Evolutionary conservation across 2,329 filamentous ascomycete species (phyloP).

Genomic region (Alternaria dauci): DNA sequence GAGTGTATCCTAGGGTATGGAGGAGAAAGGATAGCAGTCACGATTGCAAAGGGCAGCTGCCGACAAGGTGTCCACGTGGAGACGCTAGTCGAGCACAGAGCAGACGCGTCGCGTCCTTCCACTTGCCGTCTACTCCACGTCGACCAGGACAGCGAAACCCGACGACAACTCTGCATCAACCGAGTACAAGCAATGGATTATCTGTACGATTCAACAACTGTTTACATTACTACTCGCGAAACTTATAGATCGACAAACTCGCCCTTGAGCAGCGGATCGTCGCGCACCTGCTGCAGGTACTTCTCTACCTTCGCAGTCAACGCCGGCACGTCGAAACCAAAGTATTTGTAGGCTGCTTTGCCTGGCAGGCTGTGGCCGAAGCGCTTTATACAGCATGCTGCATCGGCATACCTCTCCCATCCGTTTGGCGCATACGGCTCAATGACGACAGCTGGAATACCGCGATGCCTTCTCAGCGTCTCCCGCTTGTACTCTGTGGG

Average conservation of each 20-base stretch:
- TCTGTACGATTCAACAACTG: neutral
- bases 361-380: slow-evolving; percentile 67
- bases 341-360: slow-evolving; percentile 63
- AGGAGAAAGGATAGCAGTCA: neutral
- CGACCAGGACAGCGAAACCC: neutral
- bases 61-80: neutral
- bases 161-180: neutral
- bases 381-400: slow-evolving; percentile 61
- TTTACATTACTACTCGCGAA: neutral
- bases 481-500: slow-evolving; percentile 56
- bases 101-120: neutral
- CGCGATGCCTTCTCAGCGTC: slow-evolving; percentile 54
- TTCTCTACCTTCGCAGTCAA: slow-evolving; percentile 55
- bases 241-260: slow-evolving; percentile 46
- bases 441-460: slow-evolving; percentile 63
- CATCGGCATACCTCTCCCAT: slow-evolving; percentile 69
- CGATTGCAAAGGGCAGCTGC: neutral
- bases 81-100: neutral
- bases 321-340: slow-evolving; percentile 53
- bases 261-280: slow-evolving; percentile 43
- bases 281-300: slow-evolving; percentile 49
- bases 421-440: slow-evolving; percentile 67
- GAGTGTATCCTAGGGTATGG: neutral
- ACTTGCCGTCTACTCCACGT: neutral
- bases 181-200: too few relatives aligned